Evolutionary conservation across 768 basidiomycete species (phyloP), one percentile per base, ranked within the genome.

Genomic region (Sporobolomyces pararoseus): DNA sequence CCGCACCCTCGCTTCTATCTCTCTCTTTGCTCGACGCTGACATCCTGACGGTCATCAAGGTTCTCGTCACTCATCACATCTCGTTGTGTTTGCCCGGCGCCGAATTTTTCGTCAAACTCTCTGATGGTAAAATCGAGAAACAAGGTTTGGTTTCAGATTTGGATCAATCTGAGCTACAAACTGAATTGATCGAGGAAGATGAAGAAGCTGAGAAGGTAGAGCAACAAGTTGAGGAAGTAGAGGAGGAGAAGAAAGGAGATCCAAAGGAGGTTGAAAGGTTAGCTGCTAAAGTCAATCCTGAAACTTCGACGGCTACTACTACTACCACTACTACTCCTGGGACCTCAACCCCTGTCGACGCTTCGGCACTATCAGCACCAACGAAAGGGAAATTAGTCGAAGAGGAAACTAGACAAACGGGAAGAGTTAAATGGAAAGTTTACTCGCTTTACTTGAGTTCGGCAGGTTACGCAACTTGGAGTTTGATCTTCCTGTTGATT

Each of bases 41-140:
- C n/a, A n/a, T 90, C 7, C 92, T 93, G 75, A 90, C 92, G 75
- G 87, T 4, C 27, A 13, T 31, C 10, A 91, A 70, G 47, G 67
- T 76, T 29, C 66, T 77, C 61, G 61, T 77, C 68, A 76, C 75
- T 2, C 75, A 77, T 46, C 74, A 75, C 64, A 53, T 76, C 25
- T 62, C 70, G 23, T 72, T 76, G n/a, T 70, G 67, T 44, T 44
- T 76, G 4, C 62, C 65, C 21, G 68, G 67, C 1, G 66, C 73
- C 29, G 75, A 68, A 29, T 76, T 73, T 57, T 51, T 75, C 37
- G 74, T 77, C 13, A 66, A 52, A 2, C 34, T 77, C 9, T 65
- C 63, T 1, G 66, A 68, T 1, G 75, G 76, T 34, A 46, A 55
- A 13, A 65, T 76, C 34, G 64, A 51, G 23, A 59, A 70, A 9